These are phyloP conservation scores for Alternaria panax DNA, from an alignment of 2,329 filamentous ascomycete genomes.

Conservation along the genomic window DNA sequence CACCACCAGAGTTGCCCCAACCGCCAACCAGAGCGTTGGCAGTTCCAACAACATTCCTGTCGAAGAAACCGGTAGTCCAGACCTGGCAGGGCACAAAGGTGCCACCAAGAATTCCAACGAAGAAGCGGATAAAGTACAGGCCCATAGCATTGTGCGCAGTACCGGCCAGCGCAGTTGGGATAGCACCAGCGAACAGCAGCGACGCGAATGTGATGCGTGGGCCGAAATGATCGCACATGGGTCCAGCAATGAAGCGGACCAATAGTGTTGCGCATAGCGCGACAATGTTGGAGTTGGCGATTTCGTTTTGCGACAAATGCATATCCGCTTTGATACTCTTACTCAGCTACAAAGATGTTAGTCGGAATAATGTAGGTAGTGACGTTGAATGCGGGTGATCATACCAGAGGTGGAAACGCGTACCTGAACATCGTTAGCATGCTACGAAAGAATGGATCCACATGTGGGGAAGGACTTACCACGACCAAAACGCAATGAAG, in stretches of 20 bases:
- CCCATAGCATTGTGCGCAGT: constrained; percentile 72
- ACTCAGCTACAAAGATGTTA: constrained; percentile 52
- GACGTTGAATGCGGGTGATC: constrained; percentile 18
- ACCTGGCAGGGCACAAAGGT: constrained; percentile 88
- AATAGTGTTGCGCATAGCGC: constrained; percentile 70
- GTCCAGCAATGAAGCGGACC: constrained; percentile 78
- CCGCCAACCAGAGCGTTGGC: constrained; percentile 86
- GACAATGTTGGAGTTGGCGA: constrained; percentile 91
- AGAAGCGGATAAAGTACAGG: constrained; percentile 78
- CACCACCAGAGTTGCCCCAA: constrained; percentile 86
- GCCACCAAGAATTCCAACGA: constrained; percentile 79
- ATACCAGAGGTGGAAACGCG: constrained; percentile 83
- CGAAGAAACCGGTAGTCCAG: constrained; percentile 91
- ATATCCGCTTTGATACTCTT: constrained; percentile 80
- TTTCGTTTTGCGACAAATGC: constrained; percentile 70
- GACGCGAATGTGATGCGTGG: constrained; percentile 80
- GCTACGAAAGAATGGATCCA: constrained; percentile 8
- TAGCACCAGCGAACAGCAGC: constrained; percentile 76
- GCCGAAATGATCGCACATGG: constrained; percentile 84
- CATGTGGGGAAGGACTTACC: constrained; percentile 51
- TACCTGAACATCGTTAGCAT: constrained; percentile 64
- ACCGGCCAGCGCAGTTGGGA: constrained; percentile 84
- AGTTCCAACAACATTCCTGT: constrained; percentile 89
- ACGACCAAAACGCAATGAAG: constrained; percentile 87
- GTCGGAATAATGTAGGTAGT: constrained; percentile 39